Percentiles rank a stretch among this genome's conserved stretches.
Conservation (phyloP, 257 asterid species). For the Solanum bulbocastanum region DNA sequence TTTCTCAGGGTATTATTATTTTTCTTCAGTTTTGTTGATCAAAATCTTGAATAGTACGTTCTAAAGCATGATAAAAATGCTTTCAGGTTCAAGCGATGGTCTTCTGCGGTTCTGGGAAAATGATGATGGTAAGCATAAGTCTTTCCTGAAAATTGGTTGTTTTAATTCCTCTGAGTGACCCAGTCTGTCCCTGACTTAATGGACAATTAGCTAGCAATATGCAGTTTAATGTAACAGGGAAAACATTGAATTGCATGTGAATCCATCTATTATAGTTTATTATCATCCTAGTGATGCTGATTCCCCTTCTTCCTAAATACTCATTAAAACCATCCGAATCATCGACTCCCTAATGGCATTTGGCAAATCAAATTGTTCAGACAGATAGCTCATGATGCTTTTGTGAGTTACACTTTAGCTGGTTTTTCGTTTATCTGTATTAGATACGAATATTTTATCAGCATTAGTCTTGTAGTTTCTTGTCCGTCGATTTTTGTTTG, state of each 20-base stretch:
- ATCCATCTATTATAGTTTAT: not conserved
- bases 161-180: not conserved
- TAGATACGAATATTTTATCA: not conserved
- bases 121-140: constrained; percentile 68
- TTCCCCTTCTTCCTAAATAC: not conserved
- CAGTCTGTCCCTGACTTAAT: not conserved
- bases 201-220: not conserved
- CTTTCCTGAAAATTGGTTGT: not conserved
- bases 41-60: not conserved
- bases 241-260: not conserved
- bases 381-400: not conserved
- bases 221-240: not conserved
- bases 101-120: constrained; percentile 90
- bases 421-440: not conserved
- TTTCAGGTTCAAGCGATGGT: constrained; percentile 87
- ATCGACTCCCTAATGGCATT: not conserved
- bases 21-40: not conserved
- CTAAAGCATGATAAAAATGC: not conserved
- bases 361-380: not conserved
- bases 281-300: not conserved
- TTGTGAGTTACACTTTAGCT: not conserved
- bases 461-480: not conserved
- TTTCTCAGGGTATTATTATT: not conserved
- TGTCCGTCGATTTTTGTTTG: not conserved
- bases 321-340: not conserved